Percentiles rank a stretch among this genome's conserved stretches.
Conservation (phyloP, 306 rosid genomes). For the Vigna angularis region DNA sequence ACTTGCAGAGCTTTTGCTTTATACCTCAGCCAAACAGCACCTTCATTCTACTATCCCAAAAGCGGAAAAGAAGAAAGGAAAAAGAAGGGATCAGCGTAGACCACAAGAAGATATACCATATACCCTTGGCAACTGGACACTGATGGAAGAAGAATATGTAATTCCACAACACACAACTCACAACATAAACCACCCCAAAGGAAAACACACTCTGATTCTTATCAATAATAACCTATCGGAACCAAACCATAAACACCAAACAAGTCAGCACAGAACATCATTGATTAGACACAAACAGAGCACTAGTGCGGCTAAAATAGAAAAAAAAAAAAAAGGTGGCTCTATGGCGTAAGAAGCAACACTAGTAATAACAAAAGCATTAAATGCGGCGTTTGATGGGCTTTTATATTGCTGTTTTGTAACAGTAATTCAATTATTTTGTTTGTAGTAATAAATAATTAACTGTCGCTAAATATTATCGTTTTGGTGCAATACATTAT, state of each 20-base stretch:
- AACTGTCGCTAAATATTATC: background rate
- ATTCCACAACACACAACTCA: background rate
- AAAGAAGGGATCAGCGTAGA: constrained; percentile 13
- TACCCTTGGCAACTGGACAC: constrained; percentile 9
- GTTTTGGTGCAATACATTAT: constrained; percentile 34
- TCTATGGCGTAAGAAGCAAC: constrained; percentile 40
- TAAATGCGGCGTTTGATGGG: constrained; percentile 33
- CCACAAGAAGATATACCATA: constrained; percentile 22
- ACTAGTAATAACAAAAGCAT: constrained; percentile 41
- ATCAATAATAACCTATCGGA: constrained; percentile 27
- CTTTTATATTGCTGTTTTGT: constrained; percentile 23
- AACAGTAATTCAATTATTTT: constrained; percentile 38
- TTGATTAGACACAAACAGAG: constrained; percentile 36
- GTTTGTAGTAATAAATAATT: constrained; percentile 13
- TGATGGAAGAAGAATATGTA: constrained; percentile 34
- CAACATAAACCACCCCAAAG: background rate
- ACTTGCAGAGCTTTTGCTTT: constrained; percentile 38
- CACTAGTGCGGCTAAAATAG: background rate
- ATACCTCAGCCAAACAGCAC: constrained; percentile 23
- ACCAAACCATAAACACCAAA: constrained; percentile 16
- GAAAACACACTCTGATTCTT: background rate
- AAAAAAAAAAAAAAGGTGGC: background rate
- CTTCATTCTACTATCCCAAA: constrained; percentile 35
- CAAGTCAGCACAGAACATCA: constrained; percentile 30
- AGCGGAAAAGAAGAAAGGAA: background rate